Base-by-base conservation (phyloP, 768 basidiomycete genomes). In the Boletus subparvulus region DNA sequence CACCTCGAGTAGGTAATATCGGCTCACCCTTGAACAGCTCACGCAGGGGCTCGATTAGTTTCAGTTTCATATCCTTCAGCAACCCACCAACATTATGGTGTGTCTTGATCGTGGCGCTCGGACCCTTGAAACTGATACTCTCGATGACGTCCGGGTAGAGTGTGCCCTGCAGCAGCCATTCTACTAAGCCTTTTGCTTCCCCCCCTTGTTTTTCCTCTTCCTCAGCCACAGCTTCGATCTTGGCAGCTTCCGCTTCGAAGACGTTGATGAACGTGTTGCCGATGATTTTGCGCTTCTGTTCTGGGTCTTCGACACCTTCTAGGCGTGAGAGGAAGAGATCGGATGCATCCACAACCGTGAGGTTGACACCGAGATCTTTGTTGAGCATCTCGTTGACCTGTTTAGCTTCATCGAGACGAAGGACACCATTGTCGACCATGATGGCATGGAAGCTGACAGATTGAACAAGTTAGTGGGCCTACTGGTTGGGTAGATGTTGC, bases 91-190 rank as follows among this genome's bases (percentile, higher is more conserved):
- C 97, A 63, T 99, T 99, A 73, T 98, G 97, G 72, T 99, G 97
- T 3, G 97, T 98, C 81, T 99, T 99, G 80, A 99, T 99, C 11
- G 96, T 98, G 39, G 97, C 97, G 61, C 90, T 93, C 0, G 97
- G 97, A 3, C 97, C 97, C 75, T 98, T 98, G 84, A 99, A 99
- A 75, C 90, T 93, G 76, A 99, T 97, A 69, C 90, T 93, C 78
- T 99, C 97, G 69, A 98, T 99, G 56, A 99, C 97, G 69, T 99
- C 97, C 3, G 97, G 97, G 74, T 98, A 99, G 14, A 99, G 82
- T 0, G 97, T 99, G 5, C 97, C 97, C 74, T 99, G 97, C 12
- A 99, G 76, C 46, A 99, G 74, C 94, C 95, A 99, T 70, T 98
- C 97, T 35, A 98, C 93, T 65, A 86, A 85, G 3, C 97, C 95